Evolutionary conservation across 2,329 filamentous ascomycete species (phyloP), one percentile per base, ranked within the genome.

Genomic region (Pestalotiopsis sp.): DNA sequence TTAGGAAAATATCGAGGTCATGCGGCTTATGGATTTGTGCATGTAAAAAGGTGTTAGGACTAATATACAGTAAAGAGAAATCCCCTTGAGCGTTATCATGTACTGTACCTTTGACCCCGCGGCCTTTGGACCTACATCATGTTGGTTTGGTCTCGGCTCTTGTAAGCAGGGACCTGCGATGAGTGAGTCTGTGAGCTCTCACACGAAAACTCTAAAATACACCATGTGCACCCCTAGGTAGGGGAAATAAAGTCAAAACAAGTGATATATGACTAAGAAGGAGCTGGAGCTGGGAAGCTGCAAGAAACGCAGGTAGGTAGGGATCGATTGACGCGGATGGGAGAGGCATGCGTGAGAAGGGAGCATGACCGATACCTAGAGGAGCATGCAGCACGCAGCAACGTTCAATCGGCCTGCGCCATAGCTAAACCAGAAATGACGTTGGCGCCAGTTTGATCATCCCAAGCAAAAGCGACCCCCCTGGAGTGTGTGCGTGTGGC

Each of bases 341-440:
- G 31, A 36, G 31, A 36, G 31, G 31, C 7, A 36, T 2, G 31
- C 7, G 31, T 36, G 31, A 36, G 9, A 3, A 36, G 31, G 31
- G 7, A 36, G 9, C 31, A 36, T 36, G 31, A 6, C 31, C 31
- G 31, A 36, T 36, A 36, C 31, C 31, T 36, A 7, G 31, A 36
- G 31, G 31, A 36, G 31, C 31, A 36, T 36, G 31, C 31, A 36
- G 31, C 31, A 7, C 31, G 31, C 31, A 36, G 31, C 31, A n/a
- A 52, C 45, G 20, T 9, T n/a, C 14, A 9, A 52, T n/a, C 17
- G 20, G 13, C 20, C 65, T 67, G 67, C 71, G 67, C 69, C 68
- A 69, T 67, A 58, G 61, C 69, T 71, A 73, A 69, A 58, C 71
- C 62, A 52, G 68, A 72, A 72, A 77, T 78, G 76, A 78, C 75